These are phyloP conservation scores for Geotrichum cucujoidarum DNA, from an alignment of 1,139 yeast species.

Conservation along the genomic window DNA sequence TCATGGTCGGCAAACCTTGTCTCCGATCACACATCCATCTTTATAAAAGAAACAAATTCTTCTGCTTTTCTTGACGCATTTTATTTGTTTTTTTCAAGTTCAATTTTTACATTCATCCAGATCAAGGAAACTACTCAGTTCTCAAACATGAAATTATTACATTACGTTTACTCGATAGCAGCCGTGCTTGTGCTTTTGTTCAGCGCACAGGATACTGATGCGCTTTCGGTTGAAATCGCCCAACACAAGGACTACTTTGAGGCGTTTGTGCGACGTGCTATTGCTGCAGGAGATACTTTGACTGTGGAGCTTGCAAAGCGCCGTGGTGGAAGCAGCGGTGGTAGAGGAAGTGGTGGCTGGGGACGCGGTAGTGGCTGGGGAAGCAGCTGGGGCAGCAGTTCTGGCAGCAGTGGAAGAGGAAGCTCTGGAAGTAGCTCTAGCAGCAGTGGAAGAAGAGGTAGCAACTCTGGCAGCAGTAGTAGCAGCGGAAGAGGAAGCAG, in stretches of 20 bases:
- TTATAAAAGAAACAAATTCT: too few relatives aligned
- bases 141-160: constrained; percentile 1
- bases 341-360: too few relatives aligned
- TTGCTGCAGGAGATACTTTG: not conserved
- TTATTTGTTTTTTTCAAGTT: too few relatives aligned
- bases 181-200: not conserved
- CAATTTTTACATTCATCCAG: too few relatives aligned
- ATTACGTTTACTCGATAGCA: not conserved
- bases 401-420: constrained; percentile 7
- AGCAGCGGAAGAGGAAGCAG: constrained; percentile 16
- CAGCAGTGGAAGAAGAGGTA: constrained; percentile 19
- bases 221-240: constrained; percentile 8
- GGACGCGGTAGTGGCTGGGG: not conserved
- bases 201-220: not conserved
- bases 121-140: too few relatives aligned
- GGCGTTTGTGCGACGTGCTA: not conserved
- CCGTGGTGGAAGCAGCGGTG: constrained; percentile 13
- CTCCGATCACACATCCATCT: too few relatives aligned
- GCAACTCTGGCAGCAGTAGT: constrained; percentile 14
- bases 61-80: too few relatives aligned
- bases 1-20: too few relatives aligned
- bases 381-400: not conserved
- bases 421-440: constrained; percentile 12
- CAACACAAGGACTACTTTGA: constrained; percentile 2
- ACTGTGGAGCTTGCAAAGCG: constrained; percentile 11